These are phyloP conservation scores for Russula lepida DNA, from an alignment of 768 basidiomycete species.

Conservation along the genomic window DNA sequence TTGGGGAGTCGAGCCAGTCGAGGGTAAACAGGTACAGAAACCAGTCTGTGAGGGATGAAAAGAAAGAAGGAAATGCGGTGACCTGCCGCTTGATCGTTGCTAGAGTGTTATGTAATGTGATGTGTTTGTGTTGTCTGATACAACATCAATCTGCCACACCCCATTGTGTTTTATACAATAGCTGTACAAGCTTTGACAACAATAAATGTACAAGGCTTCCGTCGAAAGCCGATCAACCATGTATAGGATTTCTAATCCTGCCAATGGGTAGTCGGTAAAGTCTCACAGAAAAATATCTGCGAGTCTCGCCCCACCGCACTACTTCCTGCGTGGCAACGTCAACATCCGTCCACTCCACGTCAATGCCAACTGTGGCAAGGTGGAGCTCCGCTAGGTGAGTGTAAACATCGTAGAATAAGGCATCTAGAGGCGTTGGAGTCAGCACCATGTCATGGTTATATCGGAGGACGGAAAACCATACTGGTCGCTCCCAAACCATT, in stretches of 20 bases:
- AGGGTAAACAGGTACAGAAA: slow-evolving; percentile 1
- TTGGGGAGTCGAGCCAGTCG: slow-evolving; percentile 4
- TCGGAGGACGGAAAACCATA: slow-evolving; percentile 28
- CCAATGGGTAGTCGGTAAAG: slow-evolving; percentile 60
- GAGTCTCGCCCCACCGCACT: slow-evolving; percentile 68
- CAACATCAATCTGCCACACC: neutral
- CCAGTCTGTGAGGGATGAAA: slow-evolving; percentile 9
- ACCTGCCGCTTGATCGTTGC: neutral
- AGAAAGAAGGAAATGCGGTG: neutral
- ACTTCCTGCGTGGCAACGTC: slow-evolving; percentile 50
- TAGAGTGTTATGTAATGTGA: neutral
- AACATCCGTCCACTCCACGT: slow-evolving; percentile 76
- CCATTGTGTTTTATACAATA: neutral
- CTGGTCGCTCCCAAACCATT: slow-evolving; percentile 95
- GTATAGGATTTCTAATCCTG: slow-evolving; percentile 26
- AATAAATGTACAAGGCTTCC: neutral
- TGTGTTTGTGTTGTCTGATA: neutral
- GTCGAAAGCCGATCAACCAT: neutral
- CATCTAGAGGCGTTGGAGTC: slow-evolving; percentile 41
- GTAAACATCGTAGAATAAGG: slow-evolving; percentile 86
- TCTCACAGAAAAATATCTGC: slow-evolving; percentile 70
- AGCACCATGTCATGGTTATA: neutral
- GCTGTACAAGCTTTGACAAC: no score
- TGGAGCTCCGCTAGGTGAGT: slow-evolving; percentile 79
- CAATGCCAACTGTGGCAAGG: slow-evolving; percentile 70